phyloP scores from a whole-genome alignment of 306 rosid genomes.

The Prunus dulcis region DNA sequence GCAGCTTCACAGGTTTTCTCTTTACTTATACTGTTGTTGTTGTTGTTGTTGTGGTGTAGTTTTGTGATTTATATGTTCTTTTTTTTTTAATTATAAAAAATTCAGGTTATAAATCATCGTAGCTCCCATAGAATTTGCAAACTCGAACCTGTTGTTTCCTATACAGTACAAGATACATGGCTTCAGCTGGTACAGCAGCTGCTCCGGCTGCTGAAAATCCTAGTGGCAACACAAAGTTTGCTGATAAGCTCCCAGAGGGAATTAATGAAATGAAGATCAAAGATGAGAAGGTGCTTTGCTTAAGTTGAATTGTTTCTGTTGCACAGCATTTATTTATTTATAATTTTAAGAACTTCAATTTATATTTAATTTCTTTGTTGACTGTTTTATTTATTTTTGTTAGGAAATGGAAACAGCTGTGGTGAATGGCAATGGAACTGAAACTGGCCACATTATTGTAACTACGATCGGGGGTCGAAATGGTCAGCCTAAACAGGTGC shows the following conservation, averaged over 20 bases:
- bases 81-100: too few species aligned
- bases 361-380: not conserved
- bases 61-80: not conserved
- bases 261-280: slow-evolving; percentile 65
- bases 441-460: slow-evolving; percentile 68
- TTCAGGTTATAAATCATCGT: slow-evolving; percentile 1
- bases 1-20: slow-evolving; percentile 14
- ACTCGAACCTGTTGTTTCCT: not conserved
- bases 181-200: slow-evolving; percentile 25
- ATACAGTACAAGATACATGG: slow-evolving; percentile 29
- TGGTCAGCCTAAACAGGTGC: slow-evolving; percentile 71
- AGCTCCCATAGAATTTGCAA: not conserved
- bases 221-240: slow-evolving; percentile 22
- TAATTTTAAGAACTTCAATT: not conserved
- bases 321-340: not conserved
- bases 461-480: slow-evolving; percentile 67
- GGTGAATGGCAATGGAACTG: slow-evolving; percentile 70
- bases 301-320: not conserved
- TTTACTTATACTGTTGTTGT: not conserved
- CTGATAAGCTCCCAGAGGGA: slow-evolving; percentile 53
- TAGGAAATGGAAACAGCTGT: slow-evolving; percentile 61
- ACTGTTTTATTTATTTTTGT: not conserved
- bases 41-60: slow-evolving; percentile 1
- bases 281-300: slow-evolving; percentile 45
- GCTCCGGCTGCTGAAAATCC: slow-evolving; percentile 33